A percentile compares a stretch with the other conserved stretches of the same genome.
Conservation (phyloP, 441 rosid genomes). For the Omphalea diandra region DNA sequence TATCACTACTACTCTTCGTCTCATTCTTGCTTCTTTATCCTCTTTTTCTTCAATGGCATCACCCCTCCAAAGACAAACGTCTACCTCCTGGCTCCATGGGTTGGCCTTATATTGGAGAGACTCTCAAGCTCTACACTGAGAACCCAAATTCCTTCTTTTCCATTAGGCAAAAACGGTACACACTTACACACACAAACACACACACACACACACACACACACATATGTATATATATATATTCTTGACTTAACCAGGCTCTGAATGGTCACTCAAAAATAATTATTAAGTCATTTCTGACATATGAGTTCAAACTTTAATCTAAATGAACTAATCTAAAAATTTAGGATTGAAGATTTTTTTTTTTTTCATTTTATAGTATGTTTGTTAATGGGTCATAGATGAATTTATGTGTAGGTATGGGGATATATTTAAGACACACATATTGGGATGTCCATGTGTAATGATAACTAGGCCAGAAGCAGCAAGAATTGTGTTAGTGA, state of each 20-base stretch:
- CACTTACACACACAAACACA: neutral
- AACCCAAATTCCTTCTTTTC: constrained; percentile 83
- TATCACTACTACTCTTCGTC: constrained; percentile 10
- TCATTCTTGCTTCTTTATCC: constrained; percentile 22
- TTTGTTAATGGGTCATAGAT: neutral
- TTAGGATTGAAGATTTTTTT: no score
- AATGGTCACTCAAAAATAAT: no score
- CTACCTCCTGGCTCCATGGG: constrained; percentile 96
- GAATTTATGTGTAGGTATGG: constrained; percentile 53
- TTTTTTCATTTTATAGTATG: neutral
- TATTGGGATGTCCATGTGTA: constrained; percentile 94
- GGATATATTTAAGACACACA: constrained; percentile 82
- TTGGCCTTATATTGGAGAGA: constrained; percentile 93
- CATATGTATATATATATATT: no score
- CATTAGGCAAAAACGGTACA: constrained; percentile 64
- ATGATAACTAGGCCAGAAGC: constrained; percentile 94
- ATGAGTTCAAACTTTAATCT: no score
- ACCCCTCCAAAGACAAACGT: constrained; percentile 32
- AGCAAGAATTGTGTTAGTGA: constrained; percentile 60
- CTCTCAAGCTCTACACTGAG: constrained; percentile 81
- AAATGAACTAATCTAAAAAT: no score
- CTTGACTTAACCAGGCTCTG: no score
- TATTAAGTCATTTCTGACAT: no score
- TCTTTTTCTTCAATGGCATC: constrained; percentile 37
- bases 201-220: no score